Percentiles rank a stretch among this genome's conserved stretches.
Conservation (phyloP, 139 green algal species). For the Haematococcus sp. region DNA sequence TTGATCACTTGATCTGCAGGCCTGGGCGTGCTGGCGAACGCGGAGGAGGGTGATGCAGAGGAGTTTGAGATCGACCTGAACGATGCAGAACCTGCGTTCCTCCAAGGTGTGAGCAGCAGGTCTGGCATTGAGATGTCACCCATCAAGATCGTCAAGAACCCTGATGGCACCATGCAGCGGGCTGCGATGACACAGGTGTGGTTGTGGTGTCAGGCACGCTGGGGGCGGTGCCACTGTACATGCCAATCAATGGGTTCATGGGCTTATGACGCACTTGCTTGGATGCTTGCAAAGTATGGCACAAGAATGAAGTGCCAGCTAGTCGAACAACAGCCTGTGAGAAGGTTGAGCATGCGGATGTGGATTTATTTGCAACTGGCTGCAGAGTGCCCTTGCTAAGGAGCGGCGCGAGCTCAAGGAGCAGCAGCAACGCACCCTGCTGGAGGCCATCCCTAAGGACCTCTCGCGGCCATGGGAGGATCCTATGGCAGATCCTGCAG, state of each 20-base stretch:
- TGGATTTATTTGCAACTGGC: too few species aligned
- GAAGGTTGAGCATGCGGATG: too few species aligned
- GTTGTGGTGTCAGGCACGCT: not conserved
- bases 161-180: conserved; percentile 93
- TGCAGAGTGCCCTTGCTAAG: conserved; percentile 88
- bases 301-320: too few species aligned
- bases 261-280: not conserved
- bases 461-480: conserved; percentile 95
- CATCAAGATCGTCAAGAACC: conserved; percentile 99
- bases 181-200: conserved; percentile 90
- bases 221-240: not conserved
- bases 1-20: conserved; percentile 11
- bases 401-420: conserved; percentile 94
- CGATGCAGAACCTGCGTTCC: conserved; percentile 49
- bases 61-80: conserved; percentile 99
- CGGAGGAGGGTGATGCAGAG: conserved; percentile 74
- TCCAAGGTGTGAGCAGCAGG: conserved; percentile 7
- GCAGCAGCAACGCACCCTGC: conserved; percentile 91
- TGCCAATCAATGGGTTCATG: too few species aligned
- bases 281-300: too few species aligned
- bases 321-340: too few species aligned
- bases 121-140: conserved; percentile 75
- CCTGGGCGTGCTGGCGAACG: conserved; percentile 34
- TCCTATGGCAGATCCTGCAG: conserved; percentile 83
- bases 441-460: conserved; percentile 94